phyloP scores from a whole-genome alignment of 257 asterid genomes.

The Solanum chiquidenum region DNA sequence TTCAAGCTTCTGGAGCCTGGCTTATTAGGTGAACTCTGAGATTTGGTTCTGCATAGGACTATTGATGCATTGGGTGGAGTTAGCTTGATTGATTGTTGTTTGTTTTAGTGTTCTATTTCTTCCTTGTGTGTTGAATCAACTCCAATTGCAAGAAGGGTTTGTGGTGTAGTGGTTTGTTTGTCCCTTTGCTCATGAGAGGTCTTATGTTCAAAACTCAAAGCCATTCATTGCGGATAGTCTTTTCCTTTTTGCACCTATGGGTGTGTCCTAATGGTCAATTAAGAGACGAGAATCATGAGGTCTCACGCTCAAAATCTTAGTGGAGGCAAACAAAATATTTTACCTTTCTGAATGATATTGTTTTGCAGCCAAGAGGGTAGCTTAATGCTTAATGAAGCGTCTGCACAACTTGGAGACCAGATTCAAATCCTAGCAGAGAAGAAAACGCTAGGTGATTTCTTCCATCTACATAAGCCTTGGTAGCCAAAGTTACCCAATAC shows the following conservation, averaged over 20 bases:
- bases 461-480: not conserved
- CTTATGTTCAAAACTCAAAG: not conserved
- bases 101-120: not conserved
- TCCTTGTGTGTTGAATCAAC: not conserved
- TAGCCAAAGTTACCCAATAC: not conserved
- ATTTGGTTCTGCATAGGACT: not conserved
- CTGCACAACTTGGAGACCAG: not conserved
- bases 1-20: not conserved
- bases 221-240: not conserved
- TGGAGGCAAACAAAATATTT: not conserved
- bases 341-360: not conserved
- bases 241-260: not conserved
- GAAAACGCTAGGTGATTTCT: not conserved
- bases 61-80: not conserved
- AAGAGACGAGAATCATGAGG: not conserved
- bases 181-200: not conserved
- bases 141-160: not conserved
- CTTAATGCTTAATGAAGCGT: not conserved
- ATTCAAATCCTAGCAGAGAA: not conserved
- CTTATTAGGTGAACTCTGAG: not conserved
- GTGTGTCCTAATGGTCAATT: not conserved
- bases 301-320: not conserved
- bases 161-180: not conserved
- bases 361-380: not conserved
- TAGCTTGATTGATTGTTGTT: not conserved